Conservation (phyloP, 1,284 basidiomycete genomes). For the Malassezia equina region DNA sequence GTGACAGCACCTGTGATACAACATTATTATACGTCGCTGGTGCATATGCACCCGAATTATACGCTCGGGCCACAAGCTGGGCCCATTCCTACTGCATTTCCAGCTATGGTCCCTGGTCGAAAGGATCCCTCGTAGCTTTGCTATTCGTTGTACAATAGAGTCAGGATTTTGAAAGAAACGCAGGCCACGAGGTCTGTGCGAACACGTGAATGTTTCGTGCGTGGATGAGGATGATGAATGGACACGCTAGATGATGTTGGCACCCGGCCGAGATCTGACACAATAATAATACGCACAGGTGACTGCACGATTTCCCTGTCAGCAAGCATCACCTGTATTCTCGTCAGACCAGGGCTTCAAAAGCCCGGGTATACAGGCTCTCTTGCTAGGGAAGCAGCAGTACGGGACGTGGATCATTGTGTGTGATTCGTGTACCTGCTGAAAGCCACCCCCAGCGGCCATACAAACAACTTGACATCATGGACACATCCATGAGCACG, state of each 20-base stretch:
- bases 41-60: conserved; percentile 31
- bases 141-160: background rate
- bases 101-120: background rate
- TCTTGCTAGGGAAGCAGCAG: background rate
- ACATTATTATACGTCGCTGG: conserved; percentile 44
- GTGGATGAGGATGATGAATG: no score
- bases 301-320: background rate
- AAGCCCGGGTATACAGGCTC: background rate
- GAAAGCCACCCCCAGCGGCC: background rate
- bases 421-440: background rate
- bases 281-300: background rate
- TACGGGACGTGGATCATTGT: background rate
- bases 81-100: conserved; percentile 12
- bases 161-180: background rate
- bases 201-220: background rate
- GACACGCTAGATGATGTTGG: background rate
- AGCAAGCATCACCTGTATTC: background rate
- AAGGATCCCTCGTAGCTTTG: background rate
- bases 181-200: background rate
- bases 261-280: background rate
- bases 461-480: background rate
- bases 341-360: background rate
- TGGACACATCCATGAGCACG: background rate
- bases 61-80: conserved; percentile 1
- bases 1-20: conserved; percentile 35